Evolutionary conservation across 345 rosid species (phyloP).

Genomic region (Heritiera fomes): DNA sequence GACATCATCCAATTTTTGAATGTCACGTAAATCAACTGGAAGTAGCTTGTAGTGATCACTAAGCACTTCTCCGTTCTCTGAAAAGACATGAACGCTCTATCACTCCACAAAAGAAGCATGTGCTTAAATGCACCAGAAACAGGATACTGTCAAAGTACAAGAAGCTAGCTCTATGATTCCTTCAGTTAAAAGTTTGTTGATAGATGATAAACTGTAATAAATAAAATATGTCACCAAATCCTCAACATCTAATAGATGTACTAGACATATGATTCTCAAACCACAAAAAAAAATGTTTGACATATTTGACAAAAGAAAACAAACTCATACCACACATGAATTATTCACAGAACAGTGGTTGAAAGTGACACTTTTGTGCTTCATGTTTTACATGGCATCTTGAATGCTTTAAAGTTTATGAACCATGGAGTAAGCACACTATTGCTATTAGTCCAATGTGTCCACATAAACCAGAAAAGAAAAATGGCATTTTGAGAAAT

Average conservation of each 20-base stretch:
- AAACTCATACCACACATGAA: neutral
- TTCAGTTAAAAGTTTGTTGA: neutral
- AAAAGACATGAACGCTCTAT: constrained; percentile 21
- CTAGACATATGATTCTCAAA: neutral
- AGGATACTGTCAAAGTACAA: too few species aligned
- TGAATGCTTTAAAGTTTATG: too few species aligned
- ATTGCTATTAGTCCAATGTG: neutral
- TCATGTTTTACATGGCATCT: neutral
- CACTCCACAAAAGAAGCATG: constrained; percentile 4
- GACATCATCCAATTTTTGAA: constrained; percentile 66
- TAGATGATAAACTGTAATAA: neutral
- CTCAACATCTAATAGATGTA: neutral
- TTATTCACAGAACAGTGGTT: neutral
- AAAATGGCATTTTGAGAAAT: too few species aligned
- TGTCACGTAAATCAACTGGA: constrained; percentile 81
- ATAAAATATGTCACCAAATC: neutral
- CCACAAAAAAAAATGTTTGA: neutral
- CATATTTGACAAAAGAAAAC: neutral
- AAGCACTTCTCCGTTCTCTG: constrained; percentile 88
- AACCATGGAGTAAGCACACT: neutral
- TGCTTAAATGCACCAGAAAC: neutral
- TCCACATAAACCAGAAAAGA: neutral
- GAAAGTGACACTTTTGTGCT: neutral
- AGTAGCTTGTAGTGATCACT: constrained; percentile 91
- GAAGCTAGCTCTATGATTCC: neutral